Percentiles rank a stretch among this genome's conserved stretches.
Evolutionary conservation across 2,329 filamentous ascomycete genomes (phyloP).

Genomic region (Dactylellina haptotyla): DNA sequence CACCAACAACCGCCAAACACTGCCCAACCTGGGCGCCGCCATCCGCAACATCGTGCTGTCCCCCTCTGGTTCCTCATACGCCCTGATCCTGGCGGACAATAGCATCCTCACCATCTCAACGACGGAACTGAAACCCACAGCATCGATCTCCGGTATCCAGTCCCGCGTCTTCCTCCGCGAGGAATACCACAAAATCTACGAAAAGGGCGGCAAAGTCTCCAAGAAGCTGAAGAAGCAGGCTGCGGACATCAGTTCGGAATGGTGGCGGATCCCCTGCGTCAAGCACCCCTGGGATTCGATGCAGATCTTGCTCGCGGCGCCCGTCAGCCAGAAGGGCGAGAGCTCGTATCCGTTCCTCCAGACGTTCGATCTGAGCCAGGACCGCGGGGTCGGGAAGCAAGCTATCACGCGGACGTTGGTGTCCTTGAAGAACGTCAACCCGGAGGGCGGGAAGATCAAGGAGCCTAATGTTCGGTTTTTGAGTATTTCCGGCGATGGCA

Average conservation of each 20-base stretch:
- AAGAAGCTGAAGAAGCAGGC: conserved; percentile 18
- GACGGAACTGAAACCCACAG: conserved; percentile 83
- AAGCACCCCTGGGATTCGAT: conserved; percentile 72
- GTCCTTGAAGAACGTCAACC: conserved; percentile 80
- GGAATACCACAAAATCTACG: conserved; percentile 64
- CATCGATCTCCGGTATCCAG: conserved; percentile 86
- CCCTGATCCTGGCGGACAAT: conserved; percentile 87
- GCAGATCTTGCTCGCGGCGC: conserved; percentile 75
- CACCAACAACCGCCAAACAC: conserved; percentile 80
- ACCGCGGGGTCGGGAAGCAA: conserved; percentile 83
- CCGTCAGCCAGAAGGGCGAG: conserved; percentile 68
- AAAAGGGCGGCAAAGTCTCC: conserved; percentile 56
- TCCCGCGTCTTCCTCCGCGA: conserved; percentile 66
- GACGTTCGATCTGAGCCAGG: conserved; percentile 82
- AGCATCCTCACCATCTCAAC: conserved; percentile 91
- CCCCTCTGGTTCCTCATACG: conserved; percentile 80
- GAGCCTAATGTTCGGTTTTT: conserved; percentile 82
- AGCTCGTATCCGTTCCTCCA: conserved; percentile 71
- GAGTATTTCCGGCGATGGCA: conserved; percentile 79
- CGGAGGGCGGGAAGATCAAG: conserved; percentile 74
- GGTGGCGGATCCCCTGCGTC: conserved; percentile 67
- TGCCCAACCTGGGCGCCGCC: conserved; percentile 88
- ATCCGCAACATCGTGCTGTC: conserved; percentile 89
- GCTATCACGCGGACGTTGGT: conserved; percentile 87
- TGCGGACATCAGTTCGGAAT: conserved; percentile 56